phyloP scores from a whole-genome alignment of 1,139 yeast genomes.

The Saccharomyces pastorianus region DNA sequence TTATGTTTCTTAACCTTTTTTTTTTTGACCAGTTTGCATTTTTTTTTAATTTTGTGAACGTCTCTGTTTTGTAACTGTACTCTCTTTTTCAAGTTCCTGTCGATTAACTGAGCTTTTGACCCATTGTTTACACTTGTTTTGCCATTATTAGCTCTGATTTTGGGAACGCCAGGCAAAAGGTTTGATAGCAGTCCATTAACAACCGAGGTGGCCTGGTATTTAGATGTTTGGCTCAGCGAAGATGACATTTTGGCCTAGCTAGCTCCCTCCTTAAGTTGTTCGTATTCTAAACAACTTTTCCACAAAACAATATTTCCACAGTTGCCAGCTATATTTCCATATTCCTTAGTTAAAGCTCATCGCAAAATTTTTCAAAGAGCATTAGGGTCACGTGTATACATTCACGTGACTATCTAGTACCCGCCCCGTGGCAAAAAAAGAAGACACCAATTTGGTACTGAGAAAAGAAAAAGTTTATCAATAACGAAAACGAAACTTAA shows the following conservation, averaged over 20 bases:
- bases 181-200: constrained; percentile 22
- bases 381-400: background rate
- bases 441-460: background rate
- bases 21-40: background rate
- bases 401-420: background rate
- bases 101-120: constrained; percentile 36
- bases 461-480: background rate
- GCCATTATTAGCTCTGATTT: constrained; percentile 9
- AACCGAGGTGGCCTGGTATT: constrained; percentile 25
- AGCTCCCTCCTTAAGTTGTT: background rate
- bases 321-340: background rate
- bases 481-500: background rate
- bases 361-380: background rate
- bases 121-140: constrained; percentile 12
- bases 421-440: background rate
- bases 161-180: constrained; percentile 25
- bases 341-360: background rate
- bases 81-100: constrained; percentile 31
- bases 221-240: constrained; percentile 6
- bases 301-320: background rate
- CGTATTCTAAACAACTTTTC: no score
- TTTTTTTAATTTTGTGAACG: constrained; percentile 31
- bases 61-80: constrained; percentile 33
- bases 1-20: constrained; percentile 28
- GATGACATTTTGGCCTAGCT: background rate